Percentiles rank a stretch among this genome's conserved stretches.
phyloP scores from a whole-genome alignment of 2,329 filamentous ascomycete species.

The Alternaria solani region DNA sequence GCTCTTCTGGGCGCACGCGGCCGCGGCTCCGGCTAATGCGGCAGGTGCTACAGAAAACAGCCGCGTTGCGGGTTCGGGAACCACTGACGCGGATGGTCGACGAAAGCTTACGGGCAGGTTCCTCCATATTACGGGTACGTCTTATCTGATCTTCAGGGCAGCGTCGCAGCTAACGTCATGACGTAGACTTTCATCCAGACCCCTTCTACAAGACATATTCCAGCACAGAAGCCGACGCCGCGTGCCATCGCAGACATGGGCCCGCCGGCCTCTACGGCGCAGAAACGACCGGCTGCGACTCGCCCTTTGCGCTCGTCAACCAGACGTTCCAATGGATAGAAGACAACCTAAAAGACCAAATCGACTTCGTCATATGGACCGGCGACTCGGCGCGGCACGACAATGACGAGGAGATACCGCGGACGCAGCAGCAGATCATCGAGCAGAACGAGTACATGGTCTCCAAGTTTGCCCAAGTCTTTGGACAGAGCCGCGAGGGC shows the following conservation, averaged over 20 bases:
- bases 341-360: slow-evolving; percentile 74
- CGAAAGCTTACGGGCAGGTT: slow-evolving; percentile 69
- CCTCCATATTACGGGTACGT: slow-evolving; percentile 83
- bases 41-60: slow-evolving; percentile 22
- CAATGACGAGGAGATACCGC: slow-evolving; percentile 81
- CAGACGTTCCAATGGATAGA: slow-evolving; percentile 91
- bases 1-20: slow-evolving; percentile 35
- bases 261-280: slow-evolving; percentile 82
- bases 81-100: slow-evolving; percentile 21
- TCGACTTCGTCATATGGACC: slow-evolving; percentile 94
- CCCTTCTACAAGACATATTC: slow-evolving; percentile 82
- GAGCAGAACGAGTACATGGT: slow-evolving; percentile 78
- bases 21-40: slow-evolving; percentile 39
- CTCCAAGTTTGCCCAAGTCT: slow-evolving; percentile 77
- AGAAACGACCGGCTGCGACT: slow-evolving; percentile 88
- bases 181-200: slow-evolving; percentile 88
- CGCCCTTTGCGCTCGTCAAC: slow-evolving; percentile 80
- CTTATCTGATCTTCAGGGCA: background rate
- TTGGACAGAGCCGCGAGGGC: slow-evolving; percentile 62
- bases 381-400: slow-evolving; percentile 91
- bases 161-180: slow-evolving; percentile 10
- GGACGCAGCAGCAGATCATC: slow-evolving; percentile 78
- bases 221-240: slow-evolving; percentile 70
- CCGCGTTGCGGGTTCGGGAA: slow-evolving; percentile 13
- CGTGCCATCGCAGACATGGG: slow-evolving; percentile 82